These are phyloP conservation scores for Boletus subcaerulescens DNA, from an alignment of 768 basidiomycete genomes.

Conservation along the genomic window DNA sequence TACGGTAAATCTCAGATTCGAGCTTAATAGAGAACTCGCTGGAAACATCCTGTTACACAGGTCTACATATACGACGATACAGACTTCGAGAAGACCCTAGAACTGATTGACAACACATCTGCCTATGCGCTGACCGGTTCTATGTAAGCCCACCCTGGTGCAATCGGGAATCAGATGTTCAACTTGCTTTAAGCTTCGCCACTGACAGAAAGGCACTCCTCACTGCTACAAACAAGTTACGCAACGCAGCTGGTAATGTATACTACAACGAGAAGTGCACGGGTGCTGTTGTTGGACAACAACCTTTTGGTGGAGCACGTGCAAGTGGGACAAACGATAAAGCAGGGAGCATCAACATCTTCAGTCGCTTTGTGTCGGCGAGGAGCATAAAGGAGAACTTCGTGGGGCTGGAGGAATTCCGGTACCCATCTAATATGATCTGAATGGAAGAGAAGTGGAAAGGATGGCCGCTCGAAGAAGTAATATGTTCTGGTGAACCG, in stretches of 20 bases:
- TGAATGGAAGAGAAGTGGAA: slow-evolving; percentile 29
- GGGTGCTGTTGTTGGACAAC: slow-evolving; percentile 95
- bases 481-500: no score
- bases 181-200: slow-evolving; percentile 60
- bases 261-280: slow-evolving; percentile 99
- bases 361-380: slow-evolving; percentile 80
- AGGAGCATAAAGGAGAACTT: slow-evolving; percentile 98
- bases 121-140: slow-evolving; percentile 93
- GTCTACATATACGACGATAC: slow-evolving; percentile 87
- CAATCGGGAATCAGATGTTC: slow-evolving; percentile 6
- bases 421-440: slow-evolving; percentile 84
- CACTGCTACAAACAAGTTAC: slow-evolving; percentile 74
- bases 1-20: slow-evolving; percentile 51
- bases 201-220: slow-evolving; percentile 77
- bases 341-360: slow-evolving; percentile 79
- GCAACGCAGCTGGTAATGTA: slow-evolving; percentile 92
- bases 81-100: slow-evolving; percentile 82
- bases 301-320: slow-evolving; percentile 95
- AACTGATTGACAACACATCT: slow-evolving; percentile 83
- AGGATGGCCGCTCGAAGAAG: not conserved
- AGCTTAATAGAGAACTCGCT: not conserved
- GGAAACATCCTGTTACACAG: slow-evolving; percentile 34
- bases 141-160: slow-evolving; percentile 53
- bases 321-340: slow-evolving; percentile 98
- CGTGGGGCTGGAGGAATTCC: slow-evolving; percentile 72